Percentiles rank a stretch among this genome's conserved stretches.
Conservation (phyloP, 352 stramenopile genomes). For the Pythium rishiriense region DNA sequence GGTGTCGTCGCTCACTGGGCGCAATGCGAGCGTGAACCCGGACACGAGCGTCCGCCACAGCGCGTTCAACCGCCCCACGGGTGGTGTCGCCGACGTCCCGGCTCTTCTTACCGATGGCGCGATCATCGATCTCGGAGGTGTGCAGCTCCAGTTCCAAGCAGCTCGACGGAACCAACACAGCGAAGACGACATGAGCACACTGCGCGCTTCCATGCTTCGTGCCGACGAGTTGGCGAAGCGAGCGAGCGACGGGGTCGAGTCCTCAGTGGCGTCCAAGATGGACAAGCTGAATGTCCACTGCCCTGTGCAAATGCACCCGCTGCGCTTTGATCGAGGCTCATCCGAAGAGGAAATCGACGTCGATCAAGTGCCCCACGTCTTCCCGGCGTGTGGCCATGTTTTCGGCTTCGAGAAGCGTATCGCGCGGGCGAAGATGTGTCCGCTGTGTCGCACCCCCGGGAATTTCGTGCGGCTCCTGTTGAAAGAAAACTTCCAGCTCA, state of each 20-base stretch:
- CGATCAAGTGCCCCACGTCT: conserved; percentile 71
- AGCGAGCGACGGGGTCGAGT: conserved; percentile 25
- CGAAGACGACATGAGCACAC: conserved; percentile 7
- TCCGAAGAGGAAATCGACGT: conserved; percentile 48
- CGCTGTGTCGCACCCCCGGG: conserved; percentile 62
- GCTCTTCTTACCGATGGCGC: conserved; percentile 66
- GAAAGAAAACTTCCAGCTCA: conserved; percentile 75
- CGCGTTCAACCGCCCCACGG: conserved; percentile 66
- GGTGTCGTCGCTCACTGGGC: conserved; percentile 17
- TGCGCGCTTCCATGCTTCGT: conserved; percentile 19
- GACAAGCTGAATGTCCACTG: conserved; percentile 75
- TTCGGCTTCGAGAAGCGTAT: conserved; percentile 79
- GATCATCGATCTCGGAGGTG: conserved; percentile 75
- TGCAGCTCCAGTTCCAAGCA: conserved; percentile 78
- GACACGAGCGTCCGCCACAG: conserved; percentile 43
- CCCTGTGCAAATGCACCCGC: conserved; percentile 68
- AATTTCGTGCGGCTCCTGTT: conserved; percentile 69
- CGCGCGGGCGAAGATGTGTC: conserved; percentile 55
- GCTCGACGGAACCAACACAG: conserved; percentile 23
- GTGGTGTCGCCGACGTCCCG: conserved; percentile 32
- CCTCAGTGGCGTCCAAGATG: conserved; percentile 62
- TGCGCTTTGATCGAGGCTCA: conserved; percentile 50
- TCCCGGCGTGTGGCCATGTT: conserved; percentile 76
- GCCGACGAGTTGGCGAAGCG: neutral
- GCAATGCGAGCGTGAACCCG: conserved; percentile 11